Evolutionary conservation across 768 basidiomycete genomes (phyloP).

Genomic region (Agrocybe praecox): DNA sequence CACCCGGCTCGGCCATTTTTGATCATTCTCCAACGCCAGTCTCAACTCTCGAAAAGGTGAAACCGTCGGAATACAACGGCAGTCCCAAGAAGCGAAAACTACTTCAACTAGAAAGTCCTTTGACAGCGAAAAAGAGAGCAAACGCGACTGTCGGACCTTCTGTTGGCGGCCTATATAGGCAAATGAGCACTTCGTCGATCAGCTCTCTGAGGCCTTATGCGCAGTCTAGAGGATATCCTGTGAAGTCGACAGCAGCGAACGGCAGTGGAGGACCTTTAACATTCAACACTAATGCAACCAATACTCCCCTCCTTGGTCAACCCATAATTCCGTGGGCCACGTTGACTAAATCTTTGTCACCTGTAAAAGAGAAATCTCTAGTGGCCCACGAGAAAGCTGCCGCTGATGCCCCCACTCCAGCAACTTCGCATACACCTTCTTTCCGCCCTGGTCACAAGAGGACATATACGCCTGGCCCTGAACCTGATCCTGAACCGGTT

Average conservation of each 20-base stretch:
- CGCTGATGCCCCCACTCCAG: background rate
- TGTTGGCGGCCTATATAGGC: slow-evolving; percentile 19
- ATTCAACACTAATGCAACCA: slow-evolving; percentile 1
- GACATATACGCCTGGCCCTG: slow-evolving; percentile 59
- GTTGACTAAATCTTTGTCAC: slow-evolving; percentile 33
- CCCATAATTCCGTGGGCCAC: slow-evolving; percentile 68
- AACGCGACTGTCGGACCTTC: background rate
- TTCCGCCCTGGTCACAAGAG: slow-evolving; percentile 50
- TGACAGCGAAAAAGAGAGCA: slow-evolving; percentile 21
- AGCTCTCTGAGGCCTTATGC: slow-evolving; percentile 30
- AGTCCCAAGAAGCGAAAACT: slow-evolving; percentile 32
- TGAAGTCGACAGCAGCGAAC: slow-evolving; percentile 1
- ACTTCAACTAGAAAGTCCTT: slow-evolving; percentile 36
- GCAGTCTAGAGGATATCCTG: slow-evolving; percentile 21
- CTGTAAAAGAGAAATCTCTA: slow-evolving; percentile 24
- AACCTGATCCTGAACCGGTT: slow-evolving; percentile 56
- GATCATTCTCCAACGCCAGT: slow-evolving; percentile 14
- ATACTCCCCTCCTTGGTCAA: slow-evolving; percentile 40
- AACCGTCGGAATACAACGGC: slow-evolving; percentile 12
- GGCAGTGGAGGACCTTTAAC: slow-evolving; percentile 6
- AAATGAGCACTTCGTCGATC: slow-evolving; percentile 39
- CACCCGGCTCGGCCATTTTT: slow-evolving; percentile 21
- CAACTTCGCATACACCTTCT: background rate
- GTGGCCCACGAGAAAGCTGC: slow-evolving; percentile 2
- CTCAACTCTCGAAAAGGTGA: slow-evolving; percentile 10